phyloP scores from a whole-genome alignment of 257 asterid genomes.

The Catharanthus roseus region DNA sequence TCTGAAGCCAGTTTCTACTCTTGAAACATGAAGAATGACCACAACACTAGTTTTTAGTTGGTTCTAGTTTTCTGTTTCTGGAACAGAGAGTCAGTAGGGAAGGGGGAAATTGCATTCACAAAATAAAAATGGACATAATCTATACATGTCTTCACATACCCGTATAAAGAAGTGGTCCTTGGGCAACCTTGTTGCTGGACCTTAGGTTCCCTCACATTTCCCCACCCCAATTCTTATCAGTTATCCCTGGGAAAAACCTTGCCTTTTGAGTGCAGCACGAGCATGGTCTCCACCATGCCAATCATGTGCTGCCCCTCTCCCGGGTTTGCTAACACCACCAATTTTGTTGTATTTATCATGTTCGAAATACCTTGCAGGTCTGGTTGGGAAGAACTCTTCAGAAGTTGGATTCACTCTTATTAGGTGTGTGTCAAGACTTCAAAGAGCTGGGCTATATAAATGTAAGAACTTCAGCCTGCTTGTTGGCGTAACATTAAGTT shows the following conservation, averaged over 20 bases:
- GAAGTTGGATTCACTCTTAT: constrained; percentile 82
- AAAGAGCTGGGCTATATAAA: constrained; percentile 76
- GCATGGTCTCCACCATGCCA: not conserved
- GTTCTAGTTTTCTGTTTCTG: not conserved
- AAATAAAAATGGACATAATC: not conserved
- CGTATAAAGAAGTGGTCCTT: not conserved
- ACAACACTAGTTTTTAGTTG: not conserved
- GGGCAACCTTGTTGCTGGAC: not conserved
- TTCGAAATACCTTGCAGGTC: constrained; percentile 48
- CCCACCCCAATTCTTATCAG: not conserved
- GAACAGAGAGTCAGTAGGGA: not conserved
- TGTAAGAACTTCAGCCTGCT: constrained; percentile 48
- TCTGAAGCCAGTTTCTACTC: not conserved
- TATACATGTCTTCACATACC: too few relatives aligned
- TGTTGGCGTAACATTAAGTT: not conserved
- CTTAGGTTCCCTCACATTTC: not conserved
- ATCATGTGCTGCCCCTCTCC: not conserved
- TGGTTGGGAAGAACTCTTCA: constrained; percentile 97
- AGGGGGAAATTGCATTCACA: not conserved
- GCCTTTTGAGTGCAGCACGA: not conserved
- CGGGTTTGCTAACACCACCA: not conserved
- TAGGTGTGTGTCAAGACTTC: constrained; percentile 91
- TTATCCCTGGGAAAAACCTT: not conserved
- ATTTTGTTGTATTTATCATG: not conserved
- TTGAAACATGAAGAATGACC: not conserved